Conservation (phyloP, 129 eudicot species). For the Silybum marianum region DNA sequence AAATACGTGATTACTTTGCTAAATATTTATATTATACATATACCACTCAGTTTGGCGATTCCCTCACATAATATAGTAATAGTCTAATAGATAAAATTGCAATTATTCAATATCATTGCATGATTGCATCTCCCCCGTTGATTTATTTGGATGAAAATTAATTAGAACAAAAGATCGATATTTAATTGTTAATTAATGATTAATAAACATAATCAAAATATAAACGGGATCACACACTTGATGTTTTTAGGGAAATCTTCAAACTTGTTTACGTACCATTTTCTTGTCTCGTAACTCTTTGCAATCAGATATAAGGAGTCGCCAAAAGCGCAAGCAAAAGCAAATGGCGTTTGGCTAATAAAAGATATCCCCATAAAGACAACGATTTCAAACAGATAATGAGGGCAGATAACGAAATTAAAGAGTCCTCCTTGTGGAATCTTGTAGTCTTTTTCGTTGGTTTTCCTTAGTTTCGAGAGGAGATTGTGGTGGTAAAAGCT, state of each 20-base stretch:
- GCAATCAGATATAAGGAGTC: conserved; percentile 43
- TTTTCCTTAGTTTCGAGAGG: conserved; percentile 47
- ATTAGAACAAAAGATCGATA: no score
- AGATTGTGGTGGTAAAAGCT: conserved; percentile 70
- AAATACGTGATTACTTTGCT: no score
- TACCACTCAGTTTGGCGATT: no score
- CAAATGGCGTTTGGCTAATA: conserved; percentile 52
- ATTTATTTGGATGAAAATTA: no score
- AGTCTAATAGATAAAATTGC: no score
- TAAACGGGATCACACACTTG: conserved; percentile 52
- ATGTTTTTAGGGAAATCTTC: conserved; percentile 52
- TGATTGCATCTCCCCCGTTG: no score
- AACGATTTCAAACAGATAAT: conserved; percentile 58
- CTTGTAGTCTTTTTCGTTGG: conserved; percentile 51
- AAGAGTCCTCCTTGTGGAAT: conserved; percentile 65
- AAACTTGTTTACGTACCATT: conserved; percentile 63
- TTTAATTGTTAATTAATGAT: not conserved
- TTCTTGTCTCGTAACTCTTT: conserved; percentile 65
- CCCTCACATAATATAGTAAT: no score
- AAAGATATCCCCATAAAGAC: conserved; percentile 48
- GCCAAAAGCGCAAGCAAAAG: conserved; percentile 40
- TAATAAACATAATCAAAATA: conserved; percentile 39
- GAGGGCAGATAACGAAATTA: conserved; percentile 60
- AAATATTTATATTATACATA: no score
- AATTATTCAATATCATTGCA: no score